Evolutionary conservation across 1,284 basidiomycete genomes (phyloP).

Genomic region (Porodaedalea pini): DNA sequence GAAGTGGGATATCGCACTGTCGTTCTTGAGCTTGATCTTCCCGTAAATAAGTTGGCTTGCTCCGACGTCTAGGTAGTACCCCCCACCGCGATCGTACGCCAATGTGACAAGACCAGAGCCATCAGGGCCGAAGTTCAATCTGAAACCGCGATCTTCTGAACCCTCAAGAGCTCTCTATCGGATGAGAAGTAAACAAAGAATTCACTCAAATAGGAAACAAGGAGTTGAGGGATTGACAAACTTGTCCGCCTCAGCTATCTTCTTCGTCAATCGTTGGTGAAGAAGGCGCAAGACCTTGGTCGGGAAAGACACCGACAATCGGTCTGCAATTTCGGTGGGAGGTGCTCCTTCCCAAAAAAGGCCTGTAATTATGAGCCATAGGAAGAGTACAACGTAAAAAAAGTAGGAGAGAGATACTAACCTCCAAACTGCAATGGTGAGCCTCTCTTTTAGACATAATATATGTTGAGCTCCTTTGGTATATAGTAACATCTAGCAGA

Average conservation of each 20-base stretch:
- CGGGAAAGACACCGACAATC: conserved; percentile 42
- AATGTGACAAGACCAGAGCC: conserved; percentile 48
- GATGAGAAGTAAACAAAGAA: too few species aligned
- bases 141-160: conserved; percentile 58
- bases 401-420: conserved; percentile 1
- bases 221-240: conserved; percentile 29
- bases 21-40: conserved; percentile 72
- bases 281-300: conserved; percentile 40
- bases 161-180: conserved; percentile 48
- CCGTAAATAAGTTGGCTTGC: conserved; percentile 60
- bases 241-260: conserved; percentile 53
- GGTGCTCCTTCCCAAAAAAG: conserved; percentile 49
- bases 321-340: conserved; percentile 48
- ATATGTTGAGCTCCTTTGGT: conserved; percentile 60
- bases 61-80: conserved; percentile 56
- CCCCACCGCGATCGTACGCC: conserved; percentile 36
- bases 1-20: conserved; percentile 50
- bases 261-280: conserved; percentile 40
- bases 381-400: too few species aligned
- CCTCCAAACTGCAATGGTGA: conserved; percentile 35
- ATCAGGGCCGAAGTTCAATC: conserved; percentile 49
- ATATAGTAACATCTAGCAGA: conserved; percentile 52
- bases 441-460: conserved; percentile 51
- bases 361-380: conserved; percentile 28
- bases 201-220: conserved; percentile 5